A percentile compares a stretch with the other conserved stretches of the same genome.
Evolutionary conservation across 352 stramenopile species (phyloP).

Genomic region (Pilasporangium apinafurcum): DNA sequence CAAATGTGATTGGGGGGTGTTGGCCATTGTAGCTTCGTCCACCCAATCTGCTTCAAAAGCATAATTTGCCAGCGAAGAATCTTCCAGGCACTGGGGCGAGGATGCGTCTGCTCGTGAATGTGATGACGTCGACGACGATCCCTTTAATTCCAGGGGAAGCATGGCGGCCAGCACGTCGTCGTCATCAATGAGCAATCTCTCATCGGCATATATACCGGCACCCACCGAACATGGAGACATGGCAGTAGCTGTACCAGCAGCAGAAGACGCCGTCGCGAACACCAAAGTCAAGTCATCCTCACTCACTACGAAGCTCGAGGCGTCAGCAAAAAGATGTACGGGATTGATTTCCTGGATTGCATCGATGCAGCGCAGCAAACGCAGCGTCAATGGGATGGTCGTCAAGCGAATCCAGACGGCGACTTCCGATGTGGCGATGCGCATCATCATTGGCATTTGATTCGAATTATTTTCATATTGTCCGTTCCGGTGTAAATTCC

Average conservation of each 20-base stretch:
- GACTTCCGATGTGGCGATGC: slow-evolving; percentile 14
- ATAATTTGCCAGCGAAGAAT: slow-evolving; percentile 51
- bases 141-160: slow-evolving; percentile 53
- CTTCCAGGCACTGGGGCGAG: slow-evolving; percentile 16
- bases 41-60: slow-evolving; percentile 81
- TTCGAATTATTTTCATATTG: slow-evolving; percentile 6
- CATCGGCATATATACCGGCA: not conserved
- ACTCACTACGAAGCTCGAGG: slow-evolving; percentile 65
- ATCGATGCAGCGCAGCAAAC: slow-evolving; percentile 78
- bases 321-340: slow-evolving; percentile 54
- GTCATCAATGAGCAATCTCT: not conserved
- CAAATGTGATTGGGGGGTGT: no score
- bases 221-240: not conserved
- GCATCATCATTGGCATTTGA: slow-evolving; percentile 38
- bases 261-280: slow-evolving; percentile 15
- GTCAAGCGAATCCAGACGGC: slow-evolving; percentile 50
- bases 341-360: slow-evolving; percentile 36
- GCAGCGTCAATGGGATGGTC: slow-evolving; percentile 58
- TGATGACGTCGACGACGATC: slow-evolving; percentile 1
- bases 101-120: slow-evolving; percentile 3
- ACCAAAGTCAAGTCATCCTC: slow-evolving; percentile 52
- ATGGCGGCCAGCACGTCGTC: slow-evolving; percentile 2
- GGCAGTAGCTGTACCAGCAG: not conserved
- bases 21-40: no score
- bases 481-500: slow-evolving; percentile 12